Base-by-base conservation (phyloP, 345 rosid genomes). In the Hevea brasiliensis region DNA sequence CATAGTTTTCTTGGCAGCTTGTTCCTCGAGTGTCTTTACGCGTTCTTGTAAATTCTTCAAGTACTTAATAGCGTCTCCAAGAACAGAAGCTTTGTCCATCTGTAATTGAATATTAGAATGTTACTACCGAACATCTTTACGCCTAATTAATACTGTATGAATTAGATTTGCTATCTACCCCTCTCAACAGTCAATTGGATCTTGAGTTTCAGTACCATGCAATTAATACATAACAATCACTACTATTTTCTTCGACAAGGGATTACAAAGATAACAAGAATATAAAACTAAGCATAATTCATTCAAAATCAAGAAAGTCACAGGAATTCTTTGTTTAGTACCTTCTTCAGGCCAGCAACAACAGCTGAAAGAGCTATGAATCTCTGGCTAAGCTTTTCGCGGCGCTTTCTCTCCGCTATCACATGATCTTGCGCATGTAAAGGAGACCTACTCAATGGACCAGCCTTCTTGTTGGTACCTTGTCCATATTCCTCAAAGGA, bases 41-140 rank as follows among this genome's bases (percentile, higher is more conserved):
- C 87, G 91, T 72, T 89, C 97, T 81, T 90, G 92, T 21, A 90
- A 90, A 8, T 89, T 81, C 70, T 87, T 87, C 74, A 87, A 14
- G 72, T 87, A 85, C 75, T 87, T 85, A 57, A 84, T 85, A 7
- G 96, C 88, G 6, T 90, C 89, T 42, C 81, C 92, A 14, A 93
- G 89, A 45, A 93, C 76, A 1, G 98, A 85, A 23, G 90, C 78
- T 74, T 88, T 93, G 77, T 91, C 98, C 63, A 81, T 80, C 97
- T 93, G 82, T 5, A 47, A 56, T 50, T 64, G 2, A 12, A 20
- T 27, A 66, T 44, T 41, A 12, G n/a, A 11, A 17, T 8, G 6
- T 6, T 27, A 66, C 29, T 26, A 26, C n/a, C n/a, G n/a, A 40
- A n/a, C 13, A 7, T 23, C 55, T 18, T 32, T 4, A 32, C 2